phyloP scores from a whole-genome alignment of 2,329 filamentous ascomycete genomes.

The Fusarium sterilihyphosum region DNA sequence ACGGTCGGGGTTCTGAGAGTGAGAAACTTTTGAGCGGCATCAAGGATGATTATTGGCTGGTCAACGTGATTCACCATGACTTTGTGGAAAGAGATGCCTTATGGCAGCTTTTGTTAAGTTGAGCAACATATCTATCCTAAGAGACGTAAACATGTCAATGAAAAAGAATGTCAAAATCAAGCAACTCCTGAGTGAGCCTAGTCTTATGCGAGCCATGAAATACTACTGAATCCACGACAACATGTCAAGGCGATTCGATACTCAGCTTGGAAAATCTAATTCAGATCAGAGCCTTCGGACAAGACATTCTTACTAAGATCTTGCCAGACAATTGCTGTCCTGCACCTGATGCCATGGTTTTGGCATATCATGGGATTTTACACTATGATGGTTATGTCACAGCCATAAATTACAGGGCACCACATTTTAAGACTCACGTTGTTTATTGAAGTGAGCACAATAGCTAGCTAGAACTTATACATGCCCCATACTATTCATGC shows the following conservation, averaged over 20 bases:
- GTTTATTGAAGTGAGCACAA: not conserved
- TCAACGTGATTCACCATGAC: constrained; percentile 89
- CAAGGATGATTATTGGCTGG: constrained; percentile 81
- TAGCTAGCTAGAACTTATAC: constrained; percentile 18
- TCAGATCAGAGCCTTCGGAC: too few relatives aligned
- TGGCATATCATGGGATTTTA: too few relatives aligned
- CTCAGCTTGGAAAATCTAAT: not conserved
- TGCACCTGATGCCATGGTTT: not conserved
- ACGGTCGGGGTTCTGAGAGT: constrained; percentile 77
- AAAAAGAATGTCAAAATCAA: constrained; percentile 6
- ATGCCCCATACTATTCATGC: constrained; percentile 6
- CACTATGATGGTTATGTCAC: not conserved
- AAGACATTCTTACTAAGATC: not conserved
- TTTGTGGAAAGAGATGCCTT: constrained; percentile 76
- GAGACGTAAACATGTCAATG: constrained; percentile 45
- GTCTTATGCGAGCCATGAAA: not conserved
- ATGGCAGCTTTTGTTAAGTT: constrained; percentile 72
- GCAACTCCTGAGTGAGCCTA: not conserved
- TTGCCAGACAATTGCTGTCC: not conserved
- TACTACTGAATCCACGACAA: not conserved
- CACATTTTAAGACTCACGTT: not conserved
- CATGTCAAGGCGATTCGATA: not conserved
- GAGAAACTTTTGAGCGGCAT: constrained; percentile 75
- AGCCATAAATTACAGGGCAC: not conserved
- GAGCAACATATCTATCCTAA: constrained; percentile 24